phyloP scores from a whole-genome alignment of 331 rosid genomes.

The Prunus yedoensis region DNA sequence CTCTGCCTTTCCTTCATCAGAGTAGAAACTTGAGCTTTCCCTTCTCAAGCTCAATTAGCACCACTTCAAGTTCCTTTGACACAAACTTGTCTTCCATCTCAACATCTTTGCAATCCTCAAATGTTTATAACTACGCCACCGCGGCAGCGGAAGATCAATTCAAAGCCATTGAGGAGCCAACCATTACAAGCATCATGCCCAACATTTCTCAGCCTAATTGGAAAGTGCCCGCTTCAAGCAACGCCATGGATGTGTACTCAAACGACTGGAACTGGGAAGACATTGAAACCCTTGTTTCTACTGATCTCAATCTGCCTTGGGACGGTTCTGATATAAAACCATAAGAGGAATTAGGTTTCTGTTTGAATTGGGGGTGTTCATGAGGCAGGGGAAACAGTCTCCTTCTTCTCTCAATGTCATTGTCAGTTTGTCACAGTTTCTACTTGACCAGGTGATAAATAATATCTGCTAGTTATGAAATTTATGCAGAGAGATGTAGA shows the following conservation, averaged over 20 bases:
- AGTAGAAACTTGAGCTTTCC: constrained; percentile 43
- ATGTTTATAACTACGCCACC: constrained; percentile 28
- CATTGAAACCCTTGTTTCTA: constrained; percentile 72
- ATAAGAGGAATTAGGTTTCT: constrained; percentile 20
- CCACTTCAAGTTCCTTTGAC: constrained; percentile 48
- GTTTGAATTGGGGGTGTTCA: constrained; percentile 31
- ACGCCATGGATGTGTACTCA: constrained; percentile 49
- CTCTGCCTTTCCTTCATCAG: constrained; percentile 27
- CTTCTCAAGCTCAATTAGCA: constrained; percentile 32
- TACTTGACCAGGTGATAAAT: constrained; percentile 27
- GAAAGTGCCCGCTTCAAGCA: constrained; percentile 38
- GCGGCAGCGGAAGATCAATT: constrained; percentile 35
- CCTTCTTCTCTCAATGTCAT: neutral
- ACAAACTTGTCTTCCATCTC: constrained; percentile 48
- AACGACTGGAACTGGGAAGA: constrained; percentile 91
- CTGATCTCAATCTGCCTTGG: constrained; percentile 76
- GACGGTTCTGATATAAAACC: constrained; percentile 72
- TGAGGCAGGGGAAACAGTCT: neutral
- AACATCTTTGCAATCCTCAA: constrained; percentile 45
- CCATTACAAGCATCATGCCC: constrained; percentile 30
- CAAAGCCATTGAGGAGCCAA: constrained; percentile 45
- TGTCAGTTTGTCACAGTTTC: neutral
- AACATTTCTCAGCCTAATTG: constrained; percentile 43
- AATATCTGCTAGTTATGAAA: constrained; percentile 20
- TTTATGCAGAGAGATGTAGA: constrained; percentile 28